Conservation (phyloP, 495 filamentous ascomycete genomes). For the Rhypophila decipiens region DNA sequence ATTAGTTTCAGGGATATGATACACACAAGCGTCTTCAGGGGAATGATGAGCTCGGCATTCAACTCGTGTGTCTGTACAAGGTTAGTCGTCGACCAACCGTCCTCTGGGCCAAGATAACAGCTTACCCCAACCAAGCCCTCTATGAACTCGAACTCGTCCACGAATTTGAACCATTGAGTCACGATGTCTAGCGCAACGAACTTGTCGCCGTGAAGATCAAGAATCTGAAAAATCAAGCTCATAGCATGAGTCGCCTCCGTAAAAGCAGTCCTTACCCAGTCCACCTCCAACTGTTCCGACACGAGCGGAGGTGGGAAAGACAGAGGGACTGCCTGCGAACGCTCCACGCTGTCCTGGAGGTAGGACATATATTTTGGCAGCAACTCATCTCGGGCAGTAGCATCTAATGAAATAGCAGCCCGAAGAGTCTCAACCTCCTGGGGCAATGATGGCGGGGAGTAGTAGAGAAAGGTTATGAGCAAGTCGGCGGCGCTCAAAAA, state of each 20-base stretch:
- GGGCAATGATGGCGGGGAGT: conserved; percentile 19
- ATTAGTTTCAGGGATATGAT: conserved; percentile 69
- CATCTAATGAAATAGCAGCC: conserved; percentile 13
- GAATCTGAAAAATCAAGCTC: conserved; percentile 63
- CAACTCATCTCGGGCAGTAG: conserved; percentile 16
- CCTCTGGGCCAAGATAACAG: conserved; percentile 5
- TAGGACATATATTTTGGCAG: conserved; percentile 33
- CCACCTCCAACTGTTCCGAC: conserved; percentile 47
- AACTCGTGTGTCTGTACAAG: conserved; percentile 26
- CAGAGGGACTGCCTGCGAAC: conserved; percentile 21
- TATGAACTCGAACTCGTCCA: conserved; percentile 59
- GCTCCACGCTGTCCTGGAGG: conserved; percentile 28
- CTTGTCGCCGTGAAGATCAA: conserved; percentile 50
- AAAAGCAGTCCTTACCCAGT: conserved; percentile 57
- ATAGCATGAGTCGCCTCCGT: conserved; percentile 66
- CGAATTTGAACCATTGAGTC: conserved; percentile 64
- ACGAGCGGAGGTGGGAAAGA: conserved; percentile 20
- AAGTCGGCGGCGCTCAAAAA: conserved; percentile 46
- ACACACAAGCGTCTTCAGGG: conserved; percentile 62
- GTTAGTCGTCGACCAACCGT: conserved; percentile 18
- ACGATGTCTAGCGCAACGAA: conserved; percentile 55
- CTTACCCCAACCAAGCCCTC: conserved; percentile 52
- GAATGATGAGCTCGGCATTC: conserved; percentile 49
- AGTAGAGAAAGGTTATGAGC: conserved; percentile 36
- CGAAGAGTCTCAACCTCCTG: conserved; percentile 22